Conservation (phyloP, 805 yeast species). For the Dipodascus albidus region DNA sequence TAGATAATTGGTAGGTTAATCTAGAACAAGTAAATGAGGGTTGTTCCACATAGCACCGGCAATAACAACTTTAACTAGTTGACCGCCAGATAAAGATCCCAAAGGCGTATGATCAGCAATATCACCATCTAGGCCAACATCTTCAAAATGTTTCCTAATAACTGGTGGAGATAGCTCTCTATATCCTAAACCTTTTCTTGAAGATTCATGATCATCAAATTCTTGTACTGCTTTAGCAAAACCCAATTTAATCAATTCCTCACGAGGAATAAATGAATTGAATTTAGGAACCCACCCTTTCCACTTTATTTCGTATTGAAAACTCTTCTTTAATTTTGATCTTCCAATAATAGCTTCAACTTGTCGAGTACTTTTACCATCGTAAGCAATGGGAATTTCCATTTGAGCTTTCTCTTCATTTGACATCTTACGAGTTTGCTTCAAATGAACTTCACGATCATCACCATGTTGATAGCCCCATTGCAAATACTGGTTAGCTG, state of each 20-base stretch:
- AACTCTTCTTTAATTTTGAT: constrained; percentile 89
- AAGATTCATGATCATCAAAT: constrained; percentile 98
- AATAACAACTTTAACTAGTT: constrained; percentile 93
- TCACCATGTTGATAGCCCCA: constrained; percentile 98
- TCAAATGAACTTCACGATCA: constrained; percentile 90
- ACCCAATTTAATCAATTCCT: constrained; percentile 67
- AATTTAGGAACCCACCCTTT: constrained; percentile 80
- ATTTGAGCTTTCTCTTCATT: constrained; percentile 68
- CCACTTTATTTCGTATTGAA: constrained; percentile 97
- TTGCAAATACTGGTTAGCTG: constrained; percentile 94
- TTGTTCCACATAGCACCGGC: constrained; percentile 99
- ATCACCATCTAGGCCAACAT: constrained; percentile 93
- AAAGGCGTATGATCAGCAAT: constrained; percentile 97
- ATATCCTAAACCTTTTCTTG: constrained; percentile 98
- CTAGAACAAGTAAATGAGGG: constrained; percentile 90
- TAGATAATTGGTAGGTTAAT: constrained; percentile 96
- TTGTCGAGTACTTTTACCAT: constrained; percentile 79
- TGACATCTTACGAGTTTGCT: constrained; percentile 82
- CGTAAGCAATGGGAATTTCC: constrained; percentile 69
- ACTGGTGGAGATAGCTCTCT: constrained; percentile 88
- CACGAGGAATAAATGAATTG: constrained; percentile 90
- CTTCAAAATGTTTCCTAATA: constrained; percentile 93
- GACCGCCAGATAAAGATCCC: constrained; percentile 97
- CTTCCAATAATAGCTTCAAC: constrained; percentile 95
- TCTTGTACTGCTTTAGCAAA: constrained; percentile 86